Percentiles rank a stretch among this genome's conserved stretches.
phyloP scores from a whole-genome alignment of 176 grass and related monocot species.

The Lolium multiflorum region DNA sequence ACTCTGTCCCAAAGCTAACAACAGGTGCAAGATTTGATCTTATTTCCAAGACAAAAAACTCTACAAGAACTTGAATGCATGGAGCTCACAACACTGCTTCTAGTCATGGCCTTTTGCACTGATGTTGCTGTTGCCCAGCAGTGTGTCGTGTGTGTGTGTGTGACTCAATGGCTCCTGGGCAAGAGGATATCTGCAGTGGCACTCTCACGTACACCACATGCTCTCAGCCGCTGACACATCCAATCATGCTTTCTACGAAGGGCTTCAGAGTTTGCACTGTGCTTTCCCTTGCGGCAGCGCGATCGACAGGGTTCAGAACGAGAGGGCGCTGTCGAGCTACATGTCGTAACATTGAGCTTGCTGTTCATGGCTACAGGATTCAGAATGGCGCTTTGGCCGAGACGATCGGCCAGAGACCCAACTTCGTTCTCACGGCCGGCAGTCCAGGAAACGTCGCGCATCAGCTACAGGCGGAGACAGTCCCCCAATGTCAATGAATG shows the following conservation, averaged over 20 bases:
- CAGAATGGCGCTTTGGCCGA: not conserved
- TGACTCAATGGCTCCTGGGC: not conserved
- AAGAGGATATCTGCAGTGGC: not conserved
- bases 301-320: not conserved
- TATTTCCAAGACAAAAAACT: not conserved
- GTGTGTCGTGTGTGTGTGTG: not conserved
- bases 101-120: not conserved
- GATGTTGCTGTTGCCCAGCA: constrained; percentile 23
- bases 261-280: not conserved
- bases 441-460: not conserved
- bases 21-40: not conserved
- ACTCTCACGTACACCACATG: not conserved
- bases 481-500: not conserved
- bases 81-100: not conserved
- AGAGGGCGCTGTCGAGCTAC: constrained; percentile 22
- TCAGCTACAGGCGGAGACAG: not conserved
- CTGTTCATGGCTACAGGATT: constrained; percentile 14
- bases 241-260: constrained; percentile 25
- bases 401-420: not conserved
- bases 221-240: not conserved
- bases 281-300: not conserved
- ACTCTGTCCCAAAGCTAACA: not conserved
- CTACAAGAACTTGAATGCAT: constrained; percentile 12
- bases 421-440: not conserved
- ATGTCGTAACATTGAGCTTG: not conserved